phyloP scores from a whole-genome alignment of 2,329 filamentous ascomycete species.

The Aspergillus caelatus region DNA sequence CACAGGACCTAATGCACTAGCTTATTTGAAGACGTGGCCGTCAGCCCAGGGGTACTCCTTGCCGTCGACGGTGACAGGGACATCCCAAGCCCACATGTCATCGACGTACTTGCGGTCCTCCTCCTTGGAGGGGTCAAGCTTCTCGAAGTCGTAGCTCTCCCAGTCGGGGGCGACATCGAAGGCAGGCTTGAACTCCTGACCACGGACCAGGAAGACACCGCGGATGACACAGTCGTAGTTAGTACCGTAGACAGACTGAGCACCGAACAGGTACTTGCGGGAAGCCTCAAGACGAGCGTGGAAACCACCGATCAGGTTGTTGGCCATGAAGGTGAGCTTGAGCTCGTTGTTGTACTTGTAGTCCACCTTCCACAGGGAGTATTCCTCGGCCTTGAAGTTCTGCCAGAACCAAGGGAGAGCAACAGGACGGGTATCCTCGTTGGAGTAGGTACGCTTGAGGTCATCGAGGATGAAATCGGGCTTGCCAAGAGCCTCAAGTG shows the following conservation, averaged over 20 bases:
- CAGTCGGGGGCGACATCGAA: slow-evolving; percentile 97
- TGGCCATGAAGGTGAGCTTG: slow-evolving; percentile 96
- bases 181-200: slow-evolving; percentile 79
- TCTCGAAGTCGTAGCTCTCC: slow-evolving; percentile 95
- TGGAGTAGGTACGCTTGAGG: slow-evolving; percentile 99
- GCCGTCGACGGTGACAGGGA: slow-evolving; percentile 74
- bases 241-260: slow-evolving; percentile 82
- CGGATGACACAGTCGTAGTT: slow-evolving; percentile 88
- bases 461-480: slow-evolving; percentile 86
- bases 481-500: slow-evolving; percentile 80
- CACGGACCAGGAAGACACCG: slow-evolving; percentile 93
- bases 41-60: slow-evolving; percentile 88
- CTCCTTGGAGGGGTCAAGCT: slow-evolving; percentile 85
- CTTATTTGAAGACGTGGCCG: slow-evolving; percentile 99
- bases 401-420: slow-evolving; percentile 99
- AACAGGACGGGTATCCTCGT: slow-evolving; percentile 78
- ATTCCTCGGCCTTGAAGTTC: slow-evolving; percentile 90
- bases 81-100: slow-evolving; percentile 90
- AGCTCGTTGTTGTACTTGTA: slow-evolving; percentile 99
- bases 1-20: slow-evolving; percentile 23
- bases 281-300: slow-evolving; percentile 95
- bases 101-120: slow-evolving; percentile 87
- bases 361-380: slow-evolving; percentile 89
- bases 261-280: slow-evolving; percentile 97
- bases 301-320: slow-evolving; percentile 97